Conservation (phyloP, 345 rosid genomes). For the Turnera subulata region DNA sequence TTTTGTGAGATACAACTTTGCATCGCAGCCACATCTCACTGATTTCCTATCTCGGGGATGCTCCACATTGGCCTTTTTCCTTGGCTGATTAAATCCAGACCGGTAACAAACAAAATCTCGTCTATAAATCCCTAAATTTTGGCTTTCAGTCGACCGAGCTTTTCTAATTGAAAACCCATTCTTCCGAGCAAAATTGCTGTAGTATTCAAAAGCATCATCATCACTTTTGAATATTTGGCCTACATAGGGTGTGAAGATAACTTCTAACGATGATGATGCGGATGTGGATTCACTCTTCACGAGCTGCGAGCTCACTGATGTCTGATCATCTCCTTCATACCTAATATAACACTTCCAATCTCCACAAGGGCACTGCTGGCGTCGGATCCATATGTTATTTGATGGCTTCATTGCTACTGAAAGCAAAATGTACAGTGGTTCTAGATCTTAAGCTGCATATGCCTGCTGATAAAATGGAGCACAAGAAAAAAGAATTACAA, state of each 20-base stretch:
- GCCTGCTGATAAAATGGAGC: too few relatives aligned
- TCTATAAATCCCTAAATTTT: conserved; percentile 74
- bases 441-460: too few relatives aligned
- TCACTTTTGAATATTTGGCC: conserved; percentile 81
- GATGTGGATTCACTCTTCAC: conserved; percentile 51
- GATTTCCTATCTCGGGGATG: conserved; percentile 94
- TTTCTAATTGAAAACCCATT: conserved; percentile 86
- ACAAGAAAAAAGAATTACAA: too few relatives aligned
- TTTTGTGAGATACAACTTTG: conserved; percentile 76
- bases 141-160: conserved; percentile 89
- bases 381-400: conserved; percentile 76
- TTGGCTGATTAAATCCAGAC: conserved; percentile 87
- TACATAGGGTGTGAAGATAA: conserved; percentile 69
- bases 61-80: conserved; percentile 85
- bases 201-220: conserved; percentile 82
- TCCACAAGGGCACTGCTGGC: conserved; percentile 91
- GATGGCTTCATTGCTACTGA: conserved; percentile 53
- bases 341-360: conserved; percentile 86
- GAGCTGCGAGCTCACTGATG: conserved; percentile 36
- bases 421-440: neutral
- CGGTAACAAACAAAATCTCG: conserved; percentile 95
- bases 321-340: conserved; percentile 64
- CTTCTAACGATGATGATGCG: conserved; percentile 39
- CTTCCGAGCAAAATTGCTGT: conserved; percentile 75
- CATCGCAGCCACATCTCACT: conserved; percentile 92